Percentiles rank a stretch among this genome's conserved stretches.
Evolutionary conservation across 2,329 filamentous ascomycete species (phyloP).

Genomic region (Xylariaceae sp.): DNA sequence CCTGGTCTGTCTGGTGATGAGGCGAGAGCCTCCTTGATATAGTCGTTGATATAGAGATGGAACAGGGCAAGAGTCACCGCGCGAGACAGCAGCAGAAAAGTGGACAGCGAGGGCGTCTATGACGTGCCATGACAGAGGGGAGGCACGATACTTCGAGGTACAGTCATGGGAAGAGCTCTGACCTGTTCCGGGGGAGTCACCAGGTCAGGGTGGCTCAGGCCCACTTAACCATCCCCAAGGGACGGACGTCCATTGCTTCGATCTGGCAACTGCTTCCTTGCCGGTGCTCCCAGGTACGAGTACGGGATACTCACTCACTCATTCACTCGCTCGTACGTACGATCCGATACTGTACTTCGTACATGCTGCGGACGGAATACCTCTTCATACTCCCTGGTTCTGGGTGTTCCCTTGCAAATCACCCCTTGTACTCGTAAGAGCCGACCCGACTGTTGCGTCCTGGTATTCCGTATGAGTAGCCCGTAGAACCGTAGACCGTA

Average conservation of each 20-base stretch:
- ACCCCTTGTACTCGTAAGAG: background rate
- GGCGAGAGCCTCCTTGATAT: background rate
- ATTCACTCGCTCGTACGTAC: too few species aligned
- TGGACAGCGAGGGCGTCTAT: background rate
- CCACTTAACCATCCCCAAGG: background rate
- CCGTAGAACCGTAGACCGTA: background rate
- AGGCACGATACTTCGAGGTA: background rate
- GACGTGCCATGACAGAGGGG: background rate
- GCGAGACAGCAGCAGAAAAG: background rate
- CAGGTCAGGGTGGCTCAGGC: background rate
- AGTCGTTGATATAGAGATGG: background rate
- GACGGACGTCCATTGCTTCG: background rate
- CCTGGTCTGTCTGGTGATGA: background rate
- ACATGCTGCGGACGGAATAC: too few species aligned
- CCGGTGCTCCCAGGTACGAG: background rate
- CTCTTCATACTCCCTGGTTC: too few species aligned
- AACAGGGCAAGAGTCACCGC: background rate
- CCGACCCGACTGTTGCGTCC: background rate
- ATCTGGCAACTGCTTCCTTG: background rate
- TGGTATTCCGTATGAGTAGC: too few species aligned
- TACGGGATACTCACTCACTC: too few species aligned
- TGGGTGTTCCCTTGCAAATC: too few species aligned
- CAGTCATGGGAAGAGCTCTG: background rate
- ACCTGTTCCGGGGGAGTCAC: background rate
- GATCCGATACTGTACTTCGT: too few species aligned